Evolutionary conservation across 345 rosid genomes (phyloP), one percentile per base, ranked within the genome.

Genomic region (Iberis pinnata): DNA sequence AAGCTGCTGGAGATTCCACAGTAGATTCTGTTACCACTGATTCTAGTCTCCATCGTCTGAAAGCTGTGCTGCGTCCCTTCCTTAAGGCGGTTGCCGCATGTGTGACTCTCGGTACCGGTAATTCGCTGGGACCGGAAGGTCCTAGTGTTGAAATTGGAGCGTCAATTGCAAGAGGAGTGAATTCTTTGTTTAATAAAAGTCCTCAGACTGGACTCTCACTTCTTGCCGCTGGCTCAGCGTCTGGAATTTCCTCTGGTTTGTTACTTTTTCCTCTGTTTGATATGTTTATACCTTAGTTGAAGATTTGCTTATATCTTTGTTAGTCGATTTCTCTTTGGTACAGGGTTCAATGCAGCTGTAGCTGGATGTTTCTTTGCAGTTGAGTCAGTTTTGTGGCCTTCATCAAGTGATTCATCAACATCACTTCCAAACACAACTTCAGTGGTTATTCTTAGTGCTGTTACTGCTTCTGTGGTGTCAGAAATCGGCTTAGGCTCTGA

Each of bases 301-400:
- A 27, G 32, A 27, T 27, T 27, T 27, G 32, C 6, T 27, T 27
- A 27, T 27, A 27, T 27, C 32, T 27, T 8, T 4, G 32, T 20
- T 12, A 10, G 41, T 54, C 10, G 44, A 8, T 15, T 19, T 17
- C 52, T 36, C 2, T 37, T 40, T 33, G 20, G 9, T 55, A 17
- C 68, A 89, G 95, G 97, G 42, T 89, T 89, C 76, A 89, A 89
- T 58, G 94, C 97, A 37, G 97, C 97, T 22, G 97, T 89, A 67
- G 95, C 94, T 53, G 95, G 97, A 54, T 89, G 95, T 47, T 89
- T 86, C 70, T 89, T 89, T 18, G 94, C 95, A 7, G 88, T 86
- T 31, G 97, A 89, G 63, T 89, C 95, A 4, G 94, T 86, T 51
- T 64, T 89, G 70, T 83, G 97, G 94, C 95, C 95, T 47, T 77